A percentile compares a stretch with the other conserved stretches of the same genome.
Evolutionary conservation across 768 basidiomycete genomes (phyloP).

Genomic region (Tulasnella sp.): DNA sequence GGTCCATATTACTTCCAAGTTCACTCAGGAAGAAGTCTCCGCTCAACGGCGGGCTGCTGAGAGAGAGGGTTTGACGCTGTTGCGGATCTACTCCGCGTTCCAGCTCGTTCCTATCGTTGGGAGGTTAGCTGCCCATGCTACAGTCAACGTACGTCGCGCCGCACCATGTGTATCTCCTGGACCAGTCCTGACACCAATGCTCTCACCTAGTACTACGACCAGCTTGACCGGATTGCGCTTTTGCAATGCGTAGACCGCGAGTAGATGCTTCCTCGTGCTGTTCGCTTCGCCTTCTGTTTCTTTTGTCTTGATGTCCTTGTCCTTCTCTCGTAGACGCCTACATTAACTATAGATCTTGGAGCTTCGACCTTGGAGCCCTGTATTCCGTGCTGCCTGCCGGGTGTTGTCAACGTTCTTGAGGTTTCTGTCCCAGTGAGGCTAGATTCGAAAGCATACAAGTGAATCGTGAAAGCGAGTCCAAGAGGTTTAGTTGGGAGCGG

Average conservation of each 20-base stretch:
- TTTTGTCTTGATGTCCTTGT: not conserved
- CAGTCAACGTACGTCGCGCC: not conserved
- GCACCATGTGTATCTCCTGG: not conserved
- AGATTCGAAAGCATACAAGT: too few relatives aligned
- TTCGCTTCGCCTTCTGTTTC: not conserved
- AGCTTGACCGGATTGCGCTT: slow-evolving; percentile 24
- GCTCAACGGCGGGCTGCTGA: not conserved
- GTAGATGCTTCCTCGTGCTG: not conserved
- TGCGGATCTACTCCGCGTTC: not conserved
- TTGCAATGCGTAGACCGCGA: slow-evolving; percentile 8
- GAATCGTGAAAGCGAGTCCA: too few relatives aligned
- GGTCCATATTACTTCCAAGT: slow-evolving; percentile 17
- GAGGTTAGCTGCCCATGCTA: slow-evolving; percentile 22
- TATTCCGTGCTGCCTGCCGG: not conserved
- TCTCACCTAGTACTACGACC: slow-evolving; percentile 15
- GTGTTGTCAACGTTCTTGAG: not conserved
- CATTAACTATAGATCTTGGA: not conserved
- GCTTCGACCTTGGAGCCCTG: not conserved
- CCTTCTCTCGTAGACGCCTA: not conserved
- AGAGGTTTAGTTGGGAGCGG: too few relatives aligned
- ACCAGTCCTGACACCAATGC: too few relatives aligned
- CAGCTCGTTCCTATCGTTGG: slow-evolving; percentile 18
- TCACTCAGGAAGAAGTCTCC: slow-evolving; percentile 13
- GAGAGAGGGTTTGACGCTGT: not conserved
- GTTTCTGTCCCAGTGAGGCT: too few relatives aligned